phyloP scores from a whole-genome alignment of 2,329 filamentous ascomycete species.

The Hypocrella siamensis region DNA sequence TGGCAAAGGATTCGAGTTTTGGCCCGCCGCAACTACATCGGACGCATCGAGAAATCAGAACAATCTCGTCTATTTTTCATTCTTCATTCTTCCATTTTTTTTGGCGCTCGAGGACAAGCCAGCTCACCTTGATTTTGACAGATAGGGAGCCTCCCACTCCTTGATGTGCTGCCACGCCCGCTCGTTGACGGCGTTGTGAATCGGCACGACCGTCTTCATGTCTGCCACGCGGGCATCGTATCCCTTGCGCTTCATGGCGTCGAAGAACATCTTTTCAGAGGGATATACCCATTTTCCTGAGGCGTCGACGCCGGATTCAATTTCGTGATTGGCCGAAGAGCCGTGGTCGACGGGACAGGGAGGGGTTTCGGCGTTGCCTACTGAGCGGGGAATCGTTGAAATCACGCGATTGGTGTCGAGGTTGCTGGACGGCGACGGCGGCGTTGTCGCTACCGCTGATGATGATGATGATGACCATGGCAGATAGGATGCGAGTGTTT shows the following conservation, averaged over 20 bases:
- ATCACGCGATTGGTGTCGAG: conserved; percentile 57
- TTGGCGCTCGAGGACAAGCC: no score
- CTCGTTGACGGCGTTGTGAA: conserved; percentile 98
- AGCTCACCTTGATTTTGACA: conserved; percentile 35
- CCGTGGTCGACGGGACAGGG: conserved; percentile 23
- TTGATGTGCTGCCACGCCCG: conserved; percentile 86
- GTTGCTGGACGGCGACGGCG: conserved; percentile 5
- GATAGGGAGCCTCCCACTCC: conserved; percentile 65
- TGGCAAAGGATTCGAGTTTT: conserved; percentile 68
- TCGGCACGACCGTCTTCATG: conserved; percentile 86
- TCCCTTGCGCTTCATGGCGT: conserved; percentile 85
- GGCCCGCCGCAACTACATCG: conserved; percentile 62
- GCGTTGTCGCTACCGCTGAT: conserved; percentile 7
- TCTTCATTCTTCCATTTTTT: background rate
- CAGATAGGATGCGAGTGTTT: conserved; percentile 24
- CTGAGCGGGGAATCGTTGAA: conserved; percentile 61
- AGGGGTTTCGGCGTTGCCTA: conserved; percentile 11
- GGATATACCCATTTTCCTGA: conserved; percentile 96
- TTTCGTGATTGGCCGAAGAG: conserved; percentile 57
- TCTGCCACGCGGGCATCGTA: conserved; percentile 55
- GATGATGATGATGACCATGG: conserved; percentile 21
- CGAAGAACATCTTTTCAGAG: conserved; percentile 94
- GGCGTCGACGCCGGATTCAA: conserved; percentile 56
- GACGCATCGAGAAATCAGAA: no score
- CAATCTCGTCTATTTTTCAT: background rate